phyloP scores from a whole-genome alignment of 2,329 filamentous ascomycete genomes.

The Volutella citrinella region DNA sequence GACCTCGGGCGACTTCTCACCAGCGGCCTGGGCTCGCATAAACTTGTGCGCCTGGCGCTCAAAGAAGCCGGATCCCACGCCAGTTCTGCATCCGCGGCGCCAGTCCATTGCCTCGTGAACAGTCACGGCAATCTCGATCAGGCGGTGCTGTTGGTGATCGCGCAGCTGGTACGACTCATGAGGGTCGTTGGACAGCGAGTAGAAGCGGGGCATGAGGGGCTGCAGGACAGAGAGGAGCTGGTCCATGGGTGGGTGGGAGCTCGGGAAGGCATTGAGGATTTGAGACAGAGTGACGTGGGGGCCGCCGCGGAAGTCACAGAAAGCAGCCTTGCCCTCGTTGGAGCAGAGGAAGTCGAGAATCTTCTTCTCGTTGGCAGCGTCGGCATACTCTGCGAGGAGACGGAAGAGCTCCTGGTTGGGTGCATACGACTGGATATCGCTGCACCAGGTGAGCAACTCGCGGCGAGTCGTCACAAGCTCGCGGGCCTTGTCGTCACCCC shows the following conservation, averaged over 20 bases:
- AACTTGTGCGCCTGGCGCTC: conserved; percentile 77
- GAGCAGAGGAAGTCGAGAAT: conserved; percentile 83
- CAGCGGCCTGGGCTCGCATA: conserved; percentile 63
- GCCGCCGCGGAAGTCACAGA: conserved; percentile 91
- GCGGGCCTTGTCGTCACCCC: conserved; percentile 84
- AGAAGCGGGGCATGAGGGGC: conserved; percentile 95
- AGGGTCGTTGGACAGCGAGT: conserved; percentile 95
- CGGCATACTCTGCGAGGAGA: conserved; percentile 79
- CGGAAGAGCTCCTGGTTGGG: conserved; percentile 86
- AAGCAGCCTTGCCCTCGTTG: conserved; percentile 84
- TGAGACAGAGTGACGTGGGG: conserved; percentile 83
- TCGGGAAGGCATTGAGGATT: conserved; percentile 88
- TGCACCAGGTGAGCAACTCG: conserved; percentile 93
- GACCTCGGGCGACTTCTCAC: conserved; percentile 57
- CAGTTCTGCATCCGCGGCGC: conserved; percentile 69
- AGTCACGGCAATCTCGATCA: conserved; percentile 96
- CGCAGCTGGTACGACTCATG: conserved; percentile 69
- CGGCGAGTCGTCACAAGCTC: conserved; percentile 87
- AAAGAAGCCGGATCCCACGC: conserved; percentile 89
- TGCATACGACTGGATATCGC: conserved; percentile 87
- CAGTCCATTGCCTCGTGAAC: conserved; percentile 86
- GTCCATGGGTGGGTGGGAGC: conserved; percentile 82
- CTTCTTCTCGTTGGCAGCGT: conserved; percentile 80
- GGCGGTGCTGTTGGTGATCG: conserved; percentile 68
- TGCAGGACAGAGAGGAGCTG: conserved; percentile 76